Percentiles rank a stretch among this genome's conserved stretches.
Conservation (phyloP, 2,329 filamentous ascomycete genomes). For the Aspergillus fumigatus region DNA sequence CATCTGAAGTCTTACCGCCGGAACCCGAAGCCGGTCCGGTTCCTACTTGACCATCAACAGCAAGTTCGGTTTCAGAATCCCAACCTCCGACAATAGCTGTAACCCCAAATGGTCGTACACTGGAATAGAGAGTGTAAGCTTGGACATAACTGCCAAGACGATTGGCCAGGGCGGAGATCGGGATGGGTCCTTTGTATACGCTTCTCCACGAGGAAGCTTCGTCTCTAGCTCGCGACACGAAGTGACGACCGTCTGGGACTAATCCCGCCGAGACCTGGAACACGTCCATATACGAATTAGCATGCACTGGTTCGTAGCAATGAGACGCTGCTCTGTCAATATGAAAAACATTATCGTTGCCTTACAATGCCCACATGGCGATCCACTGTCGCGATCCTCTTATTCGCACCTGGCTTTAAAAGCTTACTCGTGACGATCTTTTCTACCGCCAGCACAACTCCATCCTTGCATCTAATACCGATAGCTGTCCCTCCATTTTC, state of each 20-base stretch:
- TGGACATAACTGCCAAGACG: conserved; percentile 96
- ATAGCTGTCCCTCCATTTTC: conserved; percentile 96
- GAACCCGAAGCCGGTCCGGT: conserved; percentile 71
- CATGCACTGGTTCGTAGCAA: not conserved
- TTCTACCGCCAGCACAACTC: conserved; percentile 91
- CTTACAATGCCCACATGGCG: conserved; percentile 88
- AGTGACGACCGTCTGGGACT: conserved; percentile 90
- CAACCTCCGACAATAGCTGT: conserved; percentile 91
- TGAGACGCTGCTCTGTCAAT: not conserved
- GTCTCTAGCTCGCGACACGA: conserved; percentile 88
- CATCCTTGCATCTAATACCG: conserved; percentile 95
- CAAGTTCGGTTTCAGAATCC: conserved; percentile 80
- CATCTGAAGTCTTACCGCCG: conserved; percentile 73
- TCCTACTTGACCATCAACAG: conserved; percentile 88
- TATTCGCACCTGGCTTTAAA: conserved; percentile 91
- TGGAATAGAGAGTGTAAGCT: conserved; percentile 95
- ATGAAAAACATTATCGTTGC: conserved; percentile 12
- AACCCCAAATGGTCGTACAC: conserved; percentile 93
- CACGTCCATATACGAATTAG: conserved; percentile 1
- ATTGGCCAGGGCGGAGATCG: conserved; percentile 78
- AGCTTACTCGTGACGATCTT: conserved; percentile 96
- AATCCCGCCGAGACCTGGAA: conserved; percentile 85
- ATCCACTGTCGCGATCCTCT: conserved; percentile 92
- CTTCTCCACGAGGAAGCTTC: conserved; percentile 88
- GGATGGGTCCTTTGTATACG: conserved; percentile 92